Evolutionary conservation across 441 rosid genomes (phyloP).

Genomic region (Erysimum cheiri): DNA sequence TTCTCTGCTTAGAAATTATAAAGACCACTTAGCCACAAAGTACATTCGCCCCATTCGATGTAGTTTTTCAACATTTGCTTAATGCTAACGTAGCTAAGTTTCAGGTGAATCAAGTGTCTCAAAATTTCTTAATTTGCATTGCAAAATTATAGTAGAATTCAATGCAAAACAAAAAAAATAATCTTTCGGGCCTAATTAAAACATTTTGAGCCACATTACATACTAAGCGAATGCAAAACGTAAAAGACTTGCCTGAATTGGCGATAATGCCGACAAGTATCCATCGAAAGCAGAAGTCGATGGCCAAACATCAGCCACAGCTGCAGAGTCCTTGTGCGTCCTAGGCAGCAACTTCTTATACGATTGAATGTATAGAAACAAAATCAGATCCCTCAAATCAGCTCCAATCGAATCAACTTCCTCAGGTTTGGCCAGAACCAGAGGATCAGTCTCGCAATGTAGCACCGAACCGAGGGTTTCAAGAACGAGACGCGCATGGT

Average conservation of each 20-base stretch:
- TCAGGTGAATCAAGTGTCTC: slow-evolving; percentile 7
- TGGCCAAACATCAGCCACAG: slow-evolving; percentile 99
- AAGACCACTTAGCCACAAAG: not conserved
- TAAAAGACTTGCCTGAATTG: slow-evolving; percentile 92
- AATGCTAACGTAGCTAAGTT: slow-evolving; percentile 6
- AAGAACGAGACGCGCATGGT: slow-evolving; percentile 83
- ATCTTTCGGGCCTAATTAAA: not conserved
- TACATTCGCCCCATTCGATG: slow-evolving; percentile 11
- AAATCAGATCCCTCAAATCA: slow-evolving; percentile 79
- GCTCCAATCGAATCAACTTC: slow-evolving; percentile 74
- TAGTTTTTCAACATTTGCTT: too few relatives aligned
- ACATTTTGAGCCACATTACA: slow-evolving; percentile 12
- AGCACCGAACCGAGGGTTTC: slow-evolving; percentile 86
- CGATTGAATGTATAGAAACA: slow-evolving; percentile 90
- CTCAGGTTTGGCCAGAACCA: slow-evolving; percentile 56
- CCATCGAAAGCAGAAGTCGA: slow-evolving; percentile 98
- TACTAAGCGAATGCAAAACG: too few relatives aligned
- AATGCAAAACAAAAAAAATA: not conserved
- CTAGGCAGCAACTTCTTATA: slow-evolving; percentile 91
- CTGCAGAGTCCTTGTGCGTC: slow-evolving; percentile 86
- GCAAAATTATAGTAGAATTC: slow-evolving; percentile 16
- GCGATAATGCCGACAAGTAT: slow-evolving; percentile 87
- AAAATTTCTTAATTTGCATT: slow-evolving; percentile 14
- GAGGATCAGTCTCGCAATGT: slow-evolving; percentile 73
- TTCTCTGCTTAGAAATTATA: not conserved